Evolutionary conservation across 1,284 basidiomycete species (phyloP).

Genomic region (Pseudozyma sp.): DNA sequence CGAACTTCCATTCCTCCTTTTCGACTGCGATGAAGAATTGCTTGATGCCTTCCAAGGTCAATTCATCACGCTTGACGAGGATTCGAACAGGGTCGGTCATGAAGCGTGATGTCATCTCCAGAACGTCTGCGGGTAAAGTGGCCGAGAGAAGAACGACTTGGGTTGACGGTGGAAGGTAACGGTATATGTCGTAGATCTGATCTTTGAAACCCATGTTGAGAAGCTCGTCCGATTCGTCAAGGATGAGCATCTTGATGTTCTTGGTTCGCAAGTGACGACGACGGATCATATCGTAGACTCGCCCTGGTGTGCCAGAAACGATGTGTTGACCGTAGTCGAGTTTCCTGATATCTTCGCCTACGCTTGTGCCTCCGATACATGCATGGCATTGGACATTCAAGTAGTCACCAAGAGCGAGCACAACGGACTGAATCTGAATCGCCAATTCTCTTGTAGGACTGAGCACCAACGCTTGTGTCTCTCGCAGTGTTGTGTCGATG

Average conservation of each 20-base stretch:
- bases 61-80: constrained; percentile 98
- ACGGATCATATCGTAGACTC: constrained; percentile 99
- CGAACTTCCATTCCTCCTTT: constrained; percentile 99
- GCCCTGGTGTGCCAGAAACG: constrained; percentile 95
- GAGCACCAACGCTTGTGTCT: constrained; percentile 95
- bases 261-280: constrained; percentile 91
- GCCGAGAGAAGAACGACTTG: constrained; percentile 97
- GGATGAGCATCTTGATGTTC: constrained; percentile 99
- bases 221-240: constrained; percentile 97
- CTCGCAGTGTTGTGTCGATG: constrained; percentile 93
- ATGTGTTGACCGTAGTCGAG: constrained; percentile 98
- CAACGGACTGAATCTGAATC: constrained; percentile 98
- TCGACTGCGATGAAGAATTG: constrained; percentile 99
- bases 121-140: constrained; percentile 94
- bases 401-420: constrained; percentile 96
- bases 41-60: constrained; percentile 99
- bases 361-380: constrained; percentile 96
- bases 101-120: constrained; percentile 99
- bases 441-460: constrained; percentile 75
- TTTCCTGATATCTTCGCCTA: constrained; percentile 98
- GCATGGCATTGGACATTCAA: constrained; percentile 99
- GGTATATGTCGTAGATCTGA: constrained; percentile 99
- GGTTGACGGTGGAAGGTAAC: constrained; percentile 96
- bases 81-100: constrained; percentile 99
- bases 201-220: constrained; percentile 99